phyloP scores from a whole-genome alignment of 306 rosid species.

The Prunus davidiana region DNA sequence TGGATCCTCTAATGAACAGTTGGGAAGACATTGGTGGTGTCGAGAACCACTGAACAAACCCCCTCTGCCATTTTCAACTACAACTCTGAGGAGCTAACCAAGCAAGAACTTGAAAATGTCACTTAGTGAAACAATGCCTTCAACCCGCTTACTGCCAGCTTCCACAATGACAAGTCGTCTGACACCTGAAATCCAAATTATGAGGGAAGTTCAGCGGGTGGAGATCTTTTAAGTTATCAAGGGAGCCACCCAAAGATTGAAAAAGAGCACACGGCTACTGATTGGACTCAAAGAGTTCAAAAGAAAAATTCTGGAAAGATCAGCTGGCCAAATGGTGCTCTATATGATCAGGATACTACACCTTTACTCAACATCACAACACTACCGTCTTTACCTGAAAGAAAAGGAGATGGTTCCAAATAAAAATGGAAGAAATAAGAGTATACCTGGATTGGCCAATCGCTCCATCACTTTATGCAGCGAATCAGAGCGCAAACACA shows the following conservation, averaged over 20 bases:
- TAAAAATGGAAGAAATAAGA: neutral
- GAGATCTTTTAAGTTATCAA: neutral
- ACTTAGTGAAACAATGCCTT: conserved; percentile 79
- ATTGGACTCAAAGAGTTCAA: neutral
- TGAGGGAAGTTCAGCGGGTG: neutral
- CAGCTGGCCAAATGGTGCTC: neutral
- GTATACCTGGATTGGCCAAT: conserved; percentile 74
- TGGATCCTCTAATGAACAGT: conserved; percentile 31
- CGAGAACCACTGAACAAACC: conserved; percentile 33
- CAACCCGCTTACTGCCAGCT: conserved; percentile 97
- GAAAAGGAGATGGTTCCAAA: neutral
- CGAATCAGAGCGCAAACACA: conserved; percentile 90
- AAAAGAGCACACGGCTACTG: neutral
- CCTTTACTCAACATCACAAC: neutral
- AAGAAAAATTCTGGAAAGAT: neutral
- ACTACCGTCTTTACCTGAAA: neutral
- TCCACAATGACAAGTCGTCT: conserved; percentile 90
- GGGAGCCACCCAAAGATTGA: conserved; percentile 2
- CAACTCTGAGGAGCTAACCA: conserved; percentile 41
- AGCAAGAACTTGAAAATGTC: conserved; percentile 90
- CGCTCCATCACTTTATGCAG: conserved; percentile 98
- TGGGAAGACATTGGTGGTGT: conserved; percentile 26
- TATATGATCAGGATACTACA: neutral
- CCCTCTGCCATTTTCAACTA: conserved; percentile 24
- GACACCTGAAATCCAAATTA: conserved; percentile 54